Evolutionary conservation across 2,329 filamentous ascomycete species (phyloP).

Genomic region (Sphaerulina vaccinii): DNA sequence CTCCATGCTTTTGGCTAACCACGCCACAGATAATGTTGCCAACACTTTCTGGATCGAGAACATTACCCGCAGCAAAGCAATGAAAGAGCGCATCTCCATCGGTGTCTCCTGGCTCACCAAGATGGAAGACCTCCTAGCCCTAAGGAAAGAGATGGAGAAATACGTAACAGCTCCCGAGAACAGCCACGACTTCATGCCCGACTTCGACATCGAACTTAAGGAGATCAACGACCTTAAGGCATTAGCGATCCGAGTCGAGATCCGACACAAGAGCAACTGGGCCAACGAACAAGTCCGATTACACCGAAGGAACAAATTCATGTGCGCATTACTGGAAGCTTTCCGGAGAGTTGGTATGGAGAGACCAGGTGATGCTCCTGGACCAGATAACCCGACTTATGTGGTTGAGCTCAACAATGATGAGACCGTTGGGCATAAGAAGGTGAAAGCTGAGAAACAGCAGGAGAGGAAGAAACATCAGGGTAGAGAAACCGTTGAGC

Average conservation of each 20-base stretch:
- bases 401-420: constrained; percentile 40
- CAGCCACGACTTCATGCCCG: constrained; percentile 36
- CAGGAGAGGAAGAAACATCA: not conserved
- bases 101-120: constrained; percentile 32
- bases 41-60: constrained; percentile 43
- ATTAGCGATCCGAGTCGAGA: constrained; percentile 31
- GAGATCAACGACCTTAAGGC: constrained; percentile 33
- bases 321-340: constrained; percentile 81
- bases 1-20: not conserved
- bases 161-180: constrained; percentile 37
- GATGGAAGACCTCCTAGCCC: constrained; percentile 34
- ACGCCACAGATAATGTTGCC: constrained; percentile 32
- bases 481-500: not conserved
- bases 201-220: constrained; percentile 36
- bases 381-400: constrained; percentile 69
- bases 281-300: constrained; percentile 71
- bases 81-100: constrained; percentile 38
- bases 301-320: constrained; percentile 87
- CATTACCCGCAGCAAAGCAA: constrained; percentile 36
- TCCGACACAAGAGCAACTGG: constrained; percentile 41
- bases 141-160: constrained; percentile 31
- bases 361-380: constrained; percentile 67
- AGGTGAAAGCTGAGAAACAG: constrained; percentile 4
- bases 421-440: constrained; percentile 2
- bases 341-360: constrained; percentile 81